A percentile compares a stretch with the other conserved stretches of the same genome.
Evolutionary conservation across 1,284 basidiomycete genomes (phyloP).

Genomic region (Athelia psychrophila): DNA sequence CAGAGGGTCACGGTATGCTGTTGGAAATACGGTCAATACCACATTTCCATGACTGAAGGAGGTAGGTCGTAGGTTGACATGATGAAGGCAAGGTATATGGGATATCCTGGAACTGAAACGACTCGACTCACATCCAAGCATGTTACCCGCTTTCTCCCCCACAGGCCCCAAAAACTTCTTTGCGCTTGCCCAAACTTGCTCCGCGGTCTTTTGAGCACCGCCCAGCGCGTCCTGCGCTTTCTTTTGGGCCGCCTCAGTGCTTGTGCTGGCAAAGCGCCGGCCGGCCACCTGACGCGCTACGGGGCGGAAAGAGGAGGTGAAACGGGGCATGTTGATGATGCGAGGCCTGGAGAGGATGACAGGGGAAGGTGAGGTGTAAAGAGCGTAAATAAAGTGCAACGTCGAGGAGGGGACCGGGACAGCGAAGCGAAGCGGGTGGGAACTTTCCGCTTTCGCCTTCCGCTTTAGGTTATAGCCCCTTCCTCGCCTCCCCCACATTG

Average conservation of each 20-base stretch:
- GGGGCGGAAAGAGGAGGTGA: conserved; percentile 18
- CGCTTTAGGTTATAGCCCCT: too few species aligned
- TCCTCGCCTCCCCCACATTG: too few species aligned
- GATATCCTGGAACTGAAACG: too few species aligned
- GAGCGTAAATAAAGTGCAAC: too few species aligned
- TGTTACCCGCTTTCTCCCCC: conserved; percentile 54
- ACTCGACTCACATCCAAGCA: conserved; percentile 62
- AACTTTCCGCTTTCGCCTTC: too few species aligned
- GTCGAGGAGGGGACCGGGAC: too few species aligned
- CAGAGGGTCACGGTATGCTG: conserved; percentile 83
- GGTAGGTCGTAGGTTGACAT: too few species aligned
- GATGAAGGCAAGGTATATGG: too few species aligned
- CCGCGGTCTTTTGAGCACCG: conserved; percentile 54
- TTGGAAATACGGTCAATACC: too few species aligned
- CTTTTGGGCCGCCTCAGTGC: conserved; percentile 48
- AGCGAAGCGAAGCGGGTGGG: too few species aligned
- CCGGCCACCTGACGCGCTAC: conserved; percentile 8
- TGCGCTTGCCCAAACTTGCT: conserved; percentile 48
- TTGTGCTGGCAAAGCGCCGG: conserved; percentile 18
- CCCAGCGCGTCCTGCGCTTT: conserved; percentile 67
- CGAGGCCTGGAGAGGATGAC: background rate
- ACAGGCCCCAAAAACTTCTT: conserved; percentile 57
- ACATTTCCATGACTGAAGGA: too few species aligned
- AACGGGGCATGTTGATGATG: background rate
- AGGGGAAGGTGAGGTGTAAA: too few species aligned